These are phyloP conservation scores for Apostasia shenzhenica DNA, from an alignment of 106 monocot species.

Conservation along the genomic window DNA sequence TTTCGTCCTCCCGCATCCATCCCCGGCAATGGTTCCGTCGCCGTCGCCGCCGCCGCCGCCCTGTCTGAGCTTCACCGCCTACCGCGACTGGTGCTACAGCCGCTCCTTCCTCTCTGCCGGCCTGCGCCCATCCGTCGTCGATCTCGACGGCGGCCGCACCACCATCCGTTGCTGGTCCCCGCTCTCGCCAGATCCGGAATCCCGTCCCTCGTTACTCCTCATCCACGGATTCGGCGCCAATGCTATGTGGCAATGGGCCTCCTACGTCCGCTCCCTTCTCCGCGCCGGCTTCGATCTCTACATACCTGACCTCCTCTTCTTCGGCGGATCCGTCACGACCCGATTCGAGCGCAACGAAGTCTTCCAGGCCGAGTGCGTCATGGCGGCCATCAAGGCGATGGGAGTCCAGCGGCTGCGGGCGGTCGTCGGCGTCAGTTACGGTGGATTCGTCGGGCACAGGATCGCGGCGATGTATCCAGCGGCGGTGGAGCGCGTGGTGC, in stretches of 20 bases:
- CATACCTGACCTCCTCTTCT: conserved; percentile 46
- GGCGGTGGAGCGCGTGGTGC: conserved; percentile 49
- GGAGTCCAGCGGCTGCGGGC: conserved; percentile 31
- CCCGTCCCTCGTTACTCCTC: conserved; percentile 17
- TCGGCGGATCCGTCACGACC: conserved; percentile 50
- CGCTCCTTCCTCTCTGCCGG: conserved; percentile 57
- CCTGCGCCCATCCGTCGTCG: conserved; percentile 30
- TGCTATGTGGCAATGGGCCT: conserved; percentile 27
- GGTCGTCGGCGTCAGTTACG: conserved; percentile 71
- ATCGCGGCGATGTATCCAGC: conserved; percentile 51
- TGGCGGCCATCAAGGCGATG: conserved; percentile 35
- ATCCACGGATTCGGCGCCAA: conserved; percentile 33
- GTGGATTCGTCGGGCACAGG: conserved; percentile 75
- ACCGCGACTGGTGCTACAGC: conserved; percentile 45
- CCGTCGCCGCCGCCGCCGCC: background rate
- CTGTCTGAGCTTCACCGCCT: conserved; percentile 53
- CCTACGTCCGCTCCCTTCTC: conserved; percentile 13
- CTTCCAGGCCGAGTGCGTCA: conserved; percentile 62
- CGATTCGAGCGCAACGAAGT: conserved; percentile 49
- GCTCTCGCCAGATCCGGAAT: conserved; percentile 8
- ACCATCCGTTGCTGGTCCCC: conserved; percentile 25
- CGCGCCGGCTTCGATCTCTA: conserved; percentile 24
- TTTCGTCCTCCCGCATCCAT: no score
- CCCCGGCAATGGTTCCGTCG: no score
- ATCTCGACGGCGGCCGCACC: conserved; percentile 20